Evolutionary conservation across 2,329 filamentous ascomycete species (phyloP).

Genomic region (Ophioceras dolichostomum): DNA sequence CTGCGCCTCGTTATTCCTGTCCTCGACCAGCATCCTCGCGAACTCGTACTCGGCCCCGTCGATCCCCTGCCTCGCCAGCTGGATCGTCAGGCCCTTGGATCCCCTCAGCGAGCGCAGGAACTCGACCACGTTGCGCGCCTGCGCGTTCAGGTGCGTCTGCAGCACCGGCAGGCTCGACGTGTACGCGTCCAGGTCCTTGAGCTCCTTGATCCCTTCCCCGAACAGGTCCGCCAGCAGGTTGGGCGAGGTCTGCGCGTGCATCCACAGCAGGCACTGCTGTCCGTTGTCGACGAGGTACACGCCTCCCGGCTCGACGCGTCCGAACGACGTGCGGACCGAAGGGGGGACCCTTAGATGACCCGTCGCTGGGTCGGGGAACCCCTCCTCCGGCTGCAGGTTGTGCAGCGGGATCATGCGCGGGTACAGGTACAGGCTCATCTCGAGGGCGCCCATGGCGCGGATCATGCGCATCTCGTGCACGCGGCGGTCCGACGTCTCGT

Average conservation of each 20-base stretch:
- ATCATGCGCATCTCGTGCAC: slow-evolving; percentile 88
- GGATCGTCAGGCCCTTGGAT: slow-evolving; percentile 77
- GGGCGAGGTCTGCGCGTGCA: slow-evolving; percentile 84
- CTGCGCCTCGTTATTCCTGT: slow-evolving; percentile 94
- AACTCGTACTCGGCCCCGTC: slow-evolving; percentile 97
- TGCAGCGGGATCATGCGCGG: slow-evolving; percentile 87
- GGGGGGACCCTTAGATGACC: slow-evolving; percentile 80
- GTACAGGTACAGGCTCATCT: slow-evolving; percentile 87
- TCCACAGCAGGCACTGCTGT: slow-evolving; percentile 82
- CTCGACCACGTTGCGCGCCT: slow-evolving; percentile 86
- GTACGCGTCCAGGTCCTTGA: slow-evolving; percentile 73
- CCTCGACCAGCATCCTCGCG: slow-evolving; percentile 79
- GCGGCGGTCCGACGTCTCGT: slow-evolving; percentile 80
- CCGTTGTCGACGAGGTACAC: slow-evolving; percentile 94
- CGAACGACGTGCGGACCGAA: slow-evolving; percentile 70
- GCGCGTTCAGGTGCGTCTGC: slow-evolving; percentile 85
- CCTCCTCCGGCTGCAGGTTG: slow-evolving; percentile 75
- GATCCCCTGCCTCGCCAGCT: slow-evolving; percentile 81
- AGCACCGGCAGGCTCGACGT: slow-evolving; percentile 69
- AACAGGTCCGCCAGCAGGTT: slow-evolving; percentile 88
- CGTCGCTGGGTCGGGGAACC: slow-evolving; percentile 78
- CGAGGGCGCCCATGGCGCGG: slow-evolving; percentile 72
- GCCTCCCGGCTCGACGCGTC: slow-evolving; percentile 80
- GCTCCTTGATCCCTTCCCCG: slow-evolving; percentile 45
- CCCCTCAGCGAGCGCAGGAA: slow-evolving; percentile 72